phyloP scores from a whole-genome alignment of 805 yeast species.

The Sporopachydermia quercuum region DNA sequence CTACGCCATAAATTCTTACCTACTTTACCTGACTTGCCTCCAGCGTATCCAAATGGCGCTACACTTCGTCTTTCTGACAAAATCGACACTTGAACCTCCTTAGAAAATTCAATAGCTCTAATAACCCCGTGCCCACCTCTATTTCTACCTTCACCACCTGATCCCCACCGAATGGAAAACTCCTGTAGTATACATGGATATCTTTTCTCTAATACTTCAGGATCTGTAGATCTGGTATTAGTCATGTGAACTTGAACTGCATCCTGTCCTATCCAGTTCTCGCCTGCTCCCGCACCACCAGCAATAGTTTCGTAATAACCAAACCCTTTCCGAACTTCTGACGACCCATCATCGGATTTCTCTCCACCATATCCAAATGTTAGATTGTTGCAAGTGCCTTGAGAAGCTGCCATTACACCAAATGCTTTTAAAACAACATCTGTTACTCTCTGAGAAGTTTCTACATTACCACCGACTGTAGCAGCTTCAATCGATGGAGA shows the following conservation, averaged over 20 bases:
- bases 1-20: constrained; percentile 43
- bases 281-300: constrained; percentile 91
- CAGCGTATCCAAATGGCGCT: constrained; percentile 77
- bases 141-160: constrained; percentile 70
- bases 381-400: constrained; percentile 89
- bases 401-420: constrained; percentile 85
- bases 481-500: constrained; percentile 79
- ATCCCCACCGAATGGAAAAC: constrained; percentile 50
- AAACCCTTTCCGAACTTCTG: constrained; percentile 40
- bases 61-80: constrained; percentile 73
- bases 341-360: constrained; percentile 27
- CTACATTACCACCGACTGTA: constrained; percentile 89
- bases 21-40: constrained; percentile 62
- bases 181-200: constrained; percentile 71
- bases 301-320: constrained; percentile 93
- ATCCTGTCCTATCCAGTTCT: constrained; percentile 70
- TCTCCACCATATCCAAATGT: constrained; percentile 77
- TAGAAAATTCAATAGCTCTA: constrained; percentile 70
- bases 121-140: constrained; percentile 78
- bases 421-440: constrained; percentile 83
- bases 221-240: constrained; percentile 83
- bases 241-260: constrained; percentile 93
- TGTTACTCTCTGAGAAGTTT: constrained; percentile 86
- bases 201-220: constrained; percentile 76
- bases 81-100: constrained; percentile 62